Base-by-base conservation (phyloP, 768 basidiomycete species). In the Psilocybe cubensis region DNA sequence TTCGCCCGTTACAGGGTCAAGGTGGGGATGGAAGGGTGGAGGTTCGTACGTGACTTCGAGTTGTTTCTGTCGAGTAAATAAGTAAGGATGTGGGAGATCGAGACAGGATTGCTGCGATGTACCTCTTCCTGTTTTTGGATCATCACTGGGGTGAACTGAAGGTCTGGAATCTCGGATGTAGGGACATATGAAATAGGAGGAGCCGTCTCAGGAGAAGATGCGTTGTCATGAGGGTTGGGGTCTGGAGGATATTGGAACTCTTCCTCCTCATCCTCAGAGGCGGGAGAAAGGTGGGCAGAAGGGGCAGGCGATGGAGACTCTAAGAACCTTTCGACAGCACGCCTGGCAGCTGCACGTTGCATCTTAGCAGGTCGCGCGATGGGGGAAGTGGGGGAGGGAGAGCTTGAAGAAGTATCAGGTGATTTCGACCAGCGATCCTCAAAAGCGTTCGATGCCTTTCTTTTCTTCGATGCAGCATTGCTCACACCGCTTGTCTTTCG, bases 161-260 rank as follows among this genome's bases (percentile, higher is more conserved):
- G 59, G 23, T 44, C 41, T 28, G 69, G 69, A 28, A 68, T 70
- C 14, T 66, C 61, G 2, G 55, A 54, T 14, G 62, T 66, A 14
- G 70, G 63, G 8, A 68, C 59, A 40, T 63, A 67, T 6, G 12
- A 5, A 35, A 29, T 12, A 23, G 33, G 25, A 23, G 33, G 25
- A 28, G 31, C 33, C 12, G 38, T 50, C n/a, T 25, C 14, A 25
- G 20, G 17, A 28, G 25, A 48, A 31, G 42, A 23, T 18, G 4
- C 20, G 9, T 31, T 6, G 31, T 48, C 28, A 14, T 4, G 4
- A n/a, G 35, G n/a, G 31, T 14, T 33, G 31, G 31, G 2, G 14
- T 33, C 8, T 33, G 8, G 9, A 33, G 31, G 31, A 33, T 33
- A 33, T 14, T 33, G 31, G 14, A 33, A 14, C 24, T 28, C 28